These are phyloP conservation scores for Kockovaella imperatae DNA, from an alignment of 768 basidiomycete species.

Conservation along the genomic window DNA sequence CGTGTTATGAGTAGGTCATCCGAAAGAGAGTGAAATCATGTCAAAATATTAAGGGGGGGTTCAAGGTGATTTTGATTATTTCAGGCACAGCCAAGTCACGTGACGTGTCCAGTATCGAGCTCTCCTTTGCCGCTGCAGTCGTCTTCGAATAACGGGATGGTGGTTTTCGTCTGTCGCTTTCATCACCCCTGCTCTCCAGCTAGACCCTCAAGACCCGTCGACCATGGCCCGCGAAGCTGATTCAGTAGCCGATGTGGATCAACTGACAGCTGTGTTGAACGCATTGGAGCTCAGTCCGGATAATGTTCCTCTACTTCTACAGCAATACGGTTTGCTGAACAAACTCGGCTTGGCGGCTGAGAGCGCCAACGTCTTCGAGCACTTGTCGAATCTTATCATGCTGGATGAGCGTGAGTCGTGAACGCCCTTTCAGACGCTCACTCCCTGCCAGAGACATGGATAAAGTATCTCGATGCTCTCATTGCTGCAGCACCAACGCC, in stretches of 20 bases:
- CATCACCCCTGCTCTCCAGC: too few species aligned
- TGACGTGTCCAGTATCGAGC: too few species aligned
- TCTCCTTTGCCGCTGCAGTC: too few species aligned
- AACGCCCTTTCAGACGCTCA: conserved; percentile 1
- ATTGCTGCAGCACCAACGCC: conserved; percentile 4
- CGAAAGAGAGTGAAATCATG: too few species aligned
- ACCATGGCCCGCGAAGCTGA: neutral
- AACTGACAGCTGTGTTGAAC: conserved; percentile 20
- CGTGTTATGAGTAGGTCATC: too few species aligned
- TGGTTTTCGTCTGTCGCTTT: too few species aligned
- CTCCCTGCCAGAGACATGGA: conserved; percentile 18
- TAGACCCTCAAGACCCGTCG: too few species aligned
- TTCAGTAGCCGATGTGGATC: neutral
- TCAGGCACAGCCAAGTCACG: too few species aligned
- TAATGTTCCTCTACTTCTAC: conserved; percentile 24
- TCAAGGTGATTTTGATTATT: too few species aligned
- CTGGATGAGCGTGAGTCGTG: conserved; percentile 27
- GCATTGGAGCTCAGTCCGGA: conserved; percentile 21
- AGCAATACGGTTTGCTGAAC: conserved; percentile 20
- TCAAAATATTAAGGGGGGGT: too few species aligned
- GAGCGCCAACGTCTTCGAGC: conserved; percentile 5
- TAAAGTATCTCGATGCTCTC: conserved; percentile 18
- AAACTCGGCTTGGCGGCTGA: conserved; percentile 21
- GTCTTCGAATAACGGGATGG: too few species aligned
- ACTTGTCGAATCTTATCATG: conserved; percentile 24